These are phyloP conservation scores for Blastomyces silverae DNA, from an alignment of 2,329 filamentous ascomycete species.

Conservation along the genomic window DNA sequence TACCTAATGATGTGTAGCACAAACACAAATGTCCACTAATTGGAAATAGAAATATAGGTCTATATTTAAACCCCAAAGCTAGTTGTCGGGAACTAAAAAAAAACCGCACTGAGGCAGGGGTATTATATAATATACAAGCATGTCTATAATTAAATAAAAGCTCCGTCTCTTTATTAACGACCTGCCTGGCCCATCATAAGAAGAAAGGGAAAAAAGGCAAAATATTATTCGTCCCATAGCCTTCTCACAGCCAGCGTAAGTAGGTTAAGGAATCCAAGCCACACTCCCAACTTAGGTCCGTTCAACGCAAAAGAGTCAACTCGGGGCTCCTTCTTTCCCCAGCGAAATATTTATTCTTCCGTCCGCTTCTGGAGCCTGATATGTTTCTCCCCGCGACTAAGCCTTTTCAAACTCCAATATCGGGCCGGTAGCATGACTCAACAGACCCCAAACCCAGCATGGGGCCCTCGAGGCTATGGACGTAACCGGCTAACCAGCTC, in stretches of 20 bases:
- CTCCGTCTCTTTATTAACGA: neutral
- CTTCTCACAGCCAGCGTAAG: neutral
- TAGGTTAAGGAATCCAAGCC: neutral
- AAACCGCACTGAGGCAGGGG: too few relatives aligned
- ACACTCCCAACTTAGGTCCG: neutral
- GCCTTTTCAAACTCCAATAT: neutral
- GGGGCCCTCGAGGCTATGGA: neutral
- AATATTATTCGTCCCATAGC: neutral
- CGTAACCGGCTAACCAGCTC: neutral
- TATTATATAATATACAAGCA: neutral
- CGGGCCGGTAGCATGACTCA: neutral
- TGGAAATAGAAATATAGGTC: too few relatives aligned
- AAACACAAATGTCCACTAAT: too few relatives aligned
- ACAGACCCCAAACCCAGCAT: neutral
- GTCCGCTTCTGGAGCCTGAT: neutral
- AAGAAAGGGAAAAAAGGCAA: neutral
- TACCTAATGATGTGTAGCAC: too few relatives aligned
- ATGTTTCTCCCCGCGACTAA: neutral
- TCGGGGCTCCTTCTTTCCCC: too few relatives aligned
- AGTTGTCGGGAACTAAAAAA: too few relatives aligned
- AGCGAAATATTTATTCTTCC: neutral
- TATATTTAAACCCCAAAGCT: too few relatives aligned
- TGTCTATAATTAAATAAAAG: conserved; percentile 2
- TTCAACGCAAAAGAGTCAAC: neutral
- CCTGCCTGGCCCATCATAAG: neutral